These are phyloP conservation scores for Theileria parva DNA, from an alignment of 169 alveolate genomes.

Conservation along the genomic window DNA sequence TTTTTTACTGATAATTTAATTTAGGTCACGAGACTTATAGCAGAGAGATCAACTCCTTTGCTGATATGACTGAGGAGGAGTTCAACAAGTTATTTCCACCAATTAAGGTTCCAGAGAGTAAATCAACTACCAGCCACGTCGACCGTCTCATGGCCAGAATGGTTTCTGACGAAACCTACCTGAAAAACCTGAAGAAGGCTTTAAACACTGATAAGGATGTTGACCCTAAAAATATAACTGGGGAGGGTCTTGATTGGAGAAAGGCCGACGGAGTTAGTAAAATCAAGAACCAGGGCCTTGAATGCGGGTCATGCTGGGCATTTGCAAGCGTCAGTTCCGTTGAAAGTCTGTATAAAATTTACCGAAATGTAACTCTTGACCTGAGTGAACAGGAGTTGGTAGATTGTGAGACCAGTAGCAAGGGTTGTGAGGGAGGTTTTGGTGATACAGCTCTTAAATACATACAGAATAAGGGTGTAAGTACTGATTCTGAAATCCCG, in stretches of 20 bases:
- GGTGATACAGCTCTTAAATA: conserved; percentile 80
- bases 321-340: conserved; percentile 79
- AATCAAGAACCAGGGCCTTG: conserved; percentile 25
- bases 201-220: too few relatives aligned
- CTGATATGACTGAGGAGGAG: conserved; percentile 50
- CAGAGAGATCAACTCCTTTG: conserved; percentile 42
- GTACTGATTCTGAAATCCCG: conserved; percentile 72
- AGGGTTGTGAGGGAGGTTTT: conserved; percentile 88
- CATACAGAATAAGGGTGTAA: conserved; percentile 72
- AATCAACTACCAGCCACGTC: background rate
- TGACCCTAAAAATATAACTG: background rate
- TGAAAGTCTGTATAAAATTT: conserved; percentile 72
- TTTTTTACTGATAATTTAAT: too few relatives aligned
- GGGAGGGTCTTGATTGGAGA: conserved; percentile 38
- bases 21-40: conserved; percentile 32
- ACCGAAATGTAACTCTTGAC: conserved; percentile 28
- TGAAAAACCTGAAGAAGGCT: background rate
- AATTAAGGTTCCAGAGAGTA: background rate
- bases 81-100: conserved; percentile 10
- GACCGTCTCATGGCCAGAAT: conserved; percentile 2
- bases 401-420: conserved; percentile 73
- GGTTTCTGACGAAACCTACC: background rate
- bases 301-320: conserved; percentile 87
- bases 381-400: conserved; percentile 88
- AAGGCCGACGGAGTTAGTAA: conserved; percentile 21